Evolutionary conservation across 108 stramenopile species (phyloP), one percentile per base, ranked within the genome.

Genomic region (Phaeodactylum tricornutum): DNA sequence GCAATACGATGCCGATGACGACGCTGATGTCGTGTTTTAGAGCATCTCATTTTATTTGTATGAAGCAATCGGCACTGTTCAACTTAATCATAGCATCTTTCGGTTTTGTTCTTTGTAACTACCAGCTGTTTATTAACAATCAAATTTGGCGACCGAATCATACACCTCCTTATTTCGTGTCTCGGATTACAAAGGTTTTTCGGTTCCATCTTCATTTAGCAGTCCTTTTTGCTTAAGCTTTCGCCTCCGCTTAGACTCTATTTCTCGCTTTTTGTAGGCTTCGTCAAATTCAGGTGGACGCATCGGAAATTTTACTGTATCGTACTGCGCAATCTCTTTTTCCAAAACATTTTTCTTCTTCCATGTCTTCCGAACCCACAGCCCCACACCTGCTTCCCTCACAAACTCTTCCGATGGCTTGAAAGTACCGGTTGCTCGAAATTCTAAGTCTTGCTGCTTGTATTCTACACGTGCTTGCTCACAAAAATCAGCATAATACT

Each of bases 1-100:
- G n/a, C 52, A 47, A 15, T 87, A 71, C 64, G 83, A 80, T 75
- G 84, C 81, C 21, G 65, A 60, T 12, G 78, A 83, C 47, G 87
- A 89, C 53, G 80, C 61, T 14, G 90, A 92, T 57, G 90, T 92
- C 68, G 85, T 92, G 36, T 84, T 92, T 51, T 92, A 81, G 81
- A 25, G 24, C 16, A 29, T 14, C 33, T n/a, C n/a, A n/a, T n/a
- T n/a, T n/a, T n/a, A n/a, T n/a, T n/a, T n/a, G n/a, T n/a, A n/a
- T n/a, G n/a, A n/a, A n/a, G n/a, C n/a, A n/a, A n/a, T n/a, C n/a
- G n/a, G n/a, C n/a, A n/a, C n/a, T n/a, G n/a, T n/a, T n/a, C n/a
- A n/a, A n/a, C n/a, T n/a, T n/a, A n/a, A n/a, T n/a, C n/a, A n/a
- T n/a, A n/a, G n/a, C n/a, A n/a, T n/a, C n/a, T n/a, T n/a, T n/a